phyloP scores from a whole-genome alignment of 371 early-diverging fungal species.

The Lichtheimia corymbifera region DNA sequence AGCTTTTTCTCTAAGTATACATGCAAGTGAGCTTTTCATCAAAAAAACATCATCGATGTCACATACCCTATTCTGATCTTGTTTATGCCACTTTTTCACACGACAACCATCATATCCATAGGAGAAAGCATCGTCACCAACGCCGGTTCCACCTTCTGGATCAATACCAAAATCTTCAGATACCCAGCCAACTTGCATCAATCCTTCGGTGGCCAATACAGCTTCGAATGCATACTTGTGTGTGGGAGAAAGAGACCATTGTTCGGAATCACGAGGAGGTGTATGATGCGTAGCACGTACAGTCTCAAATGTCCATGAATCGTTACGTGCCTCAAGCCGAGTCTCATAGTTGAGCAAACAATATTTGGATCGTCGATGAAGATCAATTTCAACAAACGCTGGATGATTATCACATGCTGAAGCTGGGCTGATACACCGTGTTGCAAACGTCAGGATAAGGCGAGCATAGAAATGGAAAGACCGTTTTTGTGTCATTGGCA shows the following conservation, averaged over 20 bases:
- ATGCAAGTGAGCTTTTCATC: not conserved
- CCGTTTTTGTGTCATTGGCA: constrained; percentile 17
- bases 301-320: constrained; percentile 78
- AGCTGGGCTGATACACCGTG: constrained; percentile 15
- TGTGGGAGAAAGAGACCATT: not conserved
- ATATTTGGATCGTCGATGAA: constrained; percentile 28
- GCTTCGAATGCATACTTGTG: constrained; percentile 66
- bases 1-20: constrained; percentile 38
- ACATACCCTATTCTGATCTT: constrained; percentile 18
- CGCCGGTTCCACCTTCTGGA: constrained; percentile 72
- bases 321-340: constrained; percentile 37
- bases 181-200: constrained; percentile 80
- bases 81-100: constrained; percentile 71
- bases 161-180: constrained; percentile 52
- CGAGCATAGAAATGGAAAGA: constrained; percentile 36
- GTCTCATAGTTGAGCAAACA: constrained; percentile 39
- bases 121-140: constrained; percentile 70
- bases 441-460: constrained; percentile 32
- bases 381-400: constrained; percentile 35
- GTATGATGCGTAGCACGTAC: constrained; percentile 46
- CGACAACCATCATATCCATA: constrained; percentile 76
- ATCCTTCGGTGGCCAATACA: constrained; percentile 52
- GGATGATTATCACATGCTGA: constrained; percentile 9
- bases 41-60: not conserved
- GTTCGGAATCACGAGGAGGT: constrained; percentile 7